Evolutionary conservation across 148 eudicot species (phyloP).

Genomic region (Nepenthes gracilis): DNA sequence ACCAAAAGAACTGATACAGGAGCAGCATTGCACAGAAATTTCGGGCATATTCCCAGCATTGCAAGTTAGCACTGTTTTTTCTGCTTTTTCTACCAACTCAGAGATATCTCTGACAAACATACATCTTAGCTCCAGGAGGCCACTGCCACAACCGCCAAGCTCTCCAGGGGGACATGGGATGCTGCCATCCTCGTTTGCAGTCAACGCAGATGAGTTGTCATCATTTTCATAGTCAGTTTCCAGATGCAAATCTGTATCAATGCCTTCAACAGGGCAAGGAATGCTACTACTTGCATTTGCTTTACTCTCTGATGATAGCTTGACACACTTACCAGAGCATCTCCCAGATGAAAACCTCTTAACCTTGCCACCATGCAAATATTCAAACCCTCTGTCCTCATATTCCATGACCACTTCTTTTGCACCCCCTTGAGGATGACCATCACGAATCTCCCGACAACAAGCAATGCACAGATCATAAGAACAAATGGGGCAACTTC

Average conservation of each 20-base stretch:
- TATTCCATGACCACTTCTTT: constrained; percentile 1
- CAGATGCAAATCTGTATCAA: background rate
- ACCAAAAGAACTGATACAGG: constrained; percentile 9
- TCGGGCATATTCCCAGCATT: constrained; percentile 6
- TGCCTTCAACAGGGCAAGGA: background rate
- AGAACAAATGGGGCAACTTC: constrained; percentile 26
- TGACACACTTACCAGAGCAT: background rate
- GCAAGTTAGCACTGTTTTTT: constrained; percentile 10
- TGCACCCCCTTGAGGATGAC: constrained; percentile 6
- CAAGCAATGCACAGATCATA: constrained; percentile 34
- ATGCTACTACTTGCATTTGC: background rate
- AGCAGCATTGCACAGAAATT: constrained; percentile 10
- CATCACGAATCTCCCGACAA: constrained; percentile 23
- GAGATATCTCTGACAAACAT: constrained; percentile 21
- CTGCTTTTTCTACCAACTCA: constrained; percentile 25
- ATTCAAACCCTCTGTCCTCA: background rate
- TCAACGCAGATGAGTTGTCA: constrained; percentile 11
- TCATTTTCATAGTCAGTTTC: background rate
- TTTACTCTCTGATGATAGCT: background rate
- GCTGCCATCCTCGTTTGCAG: constrained; percentile 19
- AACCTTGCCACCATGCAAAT: constrained; percentile 8
- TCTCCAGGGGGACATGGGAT: constrained; percentile 34
- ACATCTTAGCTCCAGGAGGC: constrained; percentile 28
- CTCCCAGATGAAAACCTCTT: background rate
- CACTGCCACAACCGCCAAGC: constrained; percentile 38